Percentiles rank a stretch among this genome's conserved stretches.
Conservation (phyloP, 2,329 filamentous ascomycete genomes). For the Aspergillus bombycis region DNA sequence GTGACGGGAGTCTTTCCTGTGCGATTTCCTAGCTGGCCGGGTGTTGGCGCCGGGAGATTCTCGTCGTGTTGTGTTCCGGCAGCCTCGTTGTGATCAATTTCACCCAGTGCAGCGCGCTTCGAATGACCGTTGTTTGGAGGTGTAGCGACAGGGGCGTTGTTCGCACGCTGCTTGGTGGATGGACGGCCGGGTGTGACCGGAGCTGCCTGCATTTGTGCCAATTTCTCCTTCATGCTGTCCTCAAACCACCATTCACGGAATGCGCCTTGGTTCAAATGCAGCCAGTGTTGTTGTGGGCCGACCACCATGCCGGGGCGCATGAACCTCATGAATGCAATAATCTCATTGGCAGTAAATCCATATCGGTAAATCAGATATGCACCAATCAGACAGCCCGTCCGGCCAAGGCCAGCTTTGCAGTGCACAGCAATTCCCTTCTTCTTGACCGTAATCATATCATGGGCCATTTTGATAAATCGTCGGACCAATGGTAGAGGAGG, state of each 20-base stretch:
- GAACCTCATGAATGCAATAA: conserved; percentile 98
- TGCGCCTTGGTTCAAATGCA: conserved; percentile 92
- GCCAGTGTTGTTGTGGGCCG: conserved; percentile 97
- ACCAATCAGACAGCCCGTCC: conserved; percentile 94
- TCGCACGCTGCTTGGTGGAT: conserved; percentile 64
- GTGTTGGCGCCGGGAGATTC: conserved; percentile 91
- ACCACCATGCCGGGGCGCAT: conserved; percentile 99
- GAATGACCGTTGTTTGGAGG: conserved; percentile 79
- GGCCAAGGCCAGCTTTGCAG: conserved; percentile 95
- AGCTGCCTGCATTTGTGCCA: conserved; percentile 67
- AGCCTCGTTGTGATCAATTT: conserved; percentile 81
- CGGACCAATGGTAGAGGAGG: conserved; percentile 85
- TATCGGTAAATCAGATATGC: conserved; percentile 97
- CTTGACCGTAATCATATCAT: conserved; percentile 88
- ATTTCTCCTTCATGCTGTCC: conserved; percentile 76
- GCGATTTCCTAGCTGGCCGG: conserved; percentile 89
- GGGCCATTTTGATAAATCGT: conserved; percentile 91
- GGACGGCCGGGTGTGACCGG: conserved; percentile 58
- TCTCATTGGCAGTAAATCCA: conserved; percentile 95
- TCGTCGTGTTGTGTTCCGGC: conserved; percentile 63
- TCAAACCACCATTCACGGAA: conserved; percentile 98
- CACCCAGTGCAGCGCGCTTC: conserved; percentile 83
- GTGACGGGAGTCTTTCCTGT: conserved; percentile 72
- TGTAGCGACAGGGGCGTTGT: conserved; percentile 74
- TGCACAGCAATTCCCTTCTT: conserved; percentile 95